A percentile compares a stretch with the other conserved stretches of the same genome.
These are phyloP conservation scores for Paradendryphiella salina DNA, from an alignment of 2,329 filamentous ascomycete species.

Conservation along the genomic window DNA sequence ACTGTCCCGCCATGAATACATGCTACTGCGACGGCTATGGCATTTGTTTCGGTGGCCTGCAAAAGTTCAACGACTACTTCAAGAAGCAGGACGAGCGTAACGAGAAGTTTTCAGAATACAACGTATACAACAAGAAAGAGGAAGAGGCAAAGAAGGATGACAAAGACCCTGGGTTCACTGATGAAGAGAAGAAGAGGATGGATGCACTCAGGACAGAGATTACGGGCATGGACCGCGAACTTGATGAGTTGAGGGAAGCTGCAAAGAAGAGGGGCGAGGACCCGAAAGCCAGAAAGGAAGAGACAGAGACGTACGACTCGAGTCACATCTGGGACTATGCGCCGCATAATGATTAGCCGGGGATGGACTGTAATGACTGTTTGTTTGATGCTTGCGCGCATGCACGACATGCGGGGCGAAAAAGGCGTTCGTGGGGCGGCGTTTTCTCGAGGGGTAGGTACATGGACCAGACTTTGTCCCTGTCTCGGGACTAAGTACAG, in stretches of 20 bases:
- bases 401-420: background rate
- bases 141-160: conserved; percentile 40
- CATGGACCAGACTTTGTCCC: background rate
- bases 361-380: background rate
- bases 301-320: conserved; percentile 43
- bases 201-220: conserved; percentile 29
- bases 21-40: conserved; percentile 68
- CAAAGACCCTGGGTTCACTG: conserved; percentile 25
- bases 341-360: conserved; percentile 25
- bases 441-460: conserved; percentile 7
- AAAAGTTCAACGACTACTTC: conserved; percentile 56
- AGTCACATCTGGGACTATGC: conserved; percentile 45
- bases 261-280: conserved; percentile 44
- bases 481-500: background rate
- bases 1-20: conserved; percentile 46
- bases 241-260: conserved; percentile 35
- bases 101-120: conserved; percentile 48
- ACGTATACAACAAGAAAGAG: conserved; percentile 45
- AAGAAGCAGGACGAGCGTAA: conserved; percentile 51
- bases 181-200: conserved; percentile 27
- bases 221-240: conserved; percentile 29
- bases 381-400: background rate
- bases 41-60: conserved; percentile 60
- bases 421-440: conserved; percentile 15
- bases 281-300: conserved; percentile 34